Base-by-base conservation (phyloP, 2,329 filamentous ascomycete species). In the Exophiala spinifera region DNA sequence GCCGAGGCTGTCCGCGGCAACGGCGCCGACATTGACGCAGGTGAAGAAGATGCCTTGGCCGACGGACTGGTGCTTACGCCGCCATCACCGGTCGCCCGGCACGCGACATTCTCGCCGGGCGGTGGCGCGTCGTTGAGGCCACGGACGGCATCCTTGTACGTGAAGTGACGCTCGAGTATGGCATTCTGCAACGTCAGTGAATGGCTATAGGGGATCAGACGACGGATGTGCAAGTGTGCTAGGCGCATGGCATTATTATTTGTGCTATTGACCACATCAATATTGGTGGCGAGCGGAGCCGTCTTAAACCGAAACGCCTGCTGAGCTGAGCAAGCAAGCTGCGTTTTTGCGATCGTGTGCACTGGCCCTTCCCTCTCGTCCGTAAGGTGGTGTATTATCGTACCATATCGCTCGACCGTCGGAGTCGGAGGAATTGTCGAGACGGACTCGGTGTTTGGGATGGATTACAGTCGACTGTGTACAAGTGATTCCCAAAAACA, bases 101-200 rank as follows among this genome's bases (percentile, higher is more conserved):
- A 3, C 7, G 23, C 23, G 23, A 7, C 23, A 25, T 25, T 3
- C 23, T 25, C 23, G 23, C 7, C 23, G 23, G 23, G 23, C 7
- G 23, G 23, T 25, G 23, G 3, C 23, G 23, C 4, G 23, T 25
- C 13, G 15, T 17, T 23, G n/a, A 8, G 15, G 15, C 31, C 21
- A 21, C 53, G 59, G 20, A 60, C 39, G 45, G 15, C 31, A 36
- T 58, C 53, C 37, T 61, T 61, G 55, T 61, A 48, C 14, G 39
- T 31, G 40, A 63, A 61, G 39, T 63, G 57, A 42, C 56, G 39
- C 31, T 63, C 55, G 8, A 64, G 44, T 13, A 86, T 74, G 42
- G 69, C 68, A 61, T 80, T 73, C 73, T 88, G 85, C 51, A 87
- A 70, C 21, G 63, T 61, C 37, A 81, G 74, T 51, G 82, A 82